Evolutionary conservation across 1,139 yeast species (phyloP).

Genomic region (Taphrina pruni): DNA sequence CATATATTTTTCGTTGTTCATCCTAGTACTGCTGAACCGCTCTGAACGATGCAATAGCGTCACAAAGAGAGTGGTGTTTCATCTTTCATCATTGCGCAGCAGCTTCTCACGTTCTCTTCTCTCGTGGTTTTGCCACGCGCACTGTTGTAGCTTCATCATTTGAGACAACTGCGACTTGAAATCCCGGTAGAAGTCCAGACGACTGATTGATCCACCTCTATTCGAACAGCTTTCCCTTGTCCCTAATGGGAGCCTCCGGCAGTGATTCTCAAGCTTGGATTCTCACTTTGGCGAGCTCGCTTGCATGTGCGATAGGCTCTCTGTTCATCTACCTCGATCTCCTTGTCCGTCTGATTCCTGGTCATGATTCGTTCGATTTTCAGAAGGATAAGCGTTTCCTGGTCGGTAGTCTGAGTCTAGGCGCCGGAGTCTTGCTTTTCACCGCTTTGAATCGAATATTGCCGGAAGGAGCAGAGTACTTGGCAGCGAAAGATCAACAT

Average conservation of each 20-base stretch:
- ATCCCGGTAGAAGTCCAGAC: background rate
- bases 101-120: too few relatives aligned
- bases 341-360: constrained; percentile 31
- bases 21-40: too few relatives aligned
- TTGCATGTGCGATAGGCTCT: constrained; percentile 67
- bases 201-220: background rate
- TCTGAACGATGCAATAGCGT: too few relatives aligned
- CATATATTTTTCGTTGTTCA: too few relatives aligned
- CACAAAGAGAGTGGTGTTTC: too few relatives aligned
- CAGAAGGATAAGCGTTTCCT: constrained; percentile 53
- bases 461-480: constrained; percentile 60
- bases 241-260: background rate
- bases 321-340: constrained; percentile 60
- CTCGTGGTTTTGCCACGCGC: too few relatives aligned
- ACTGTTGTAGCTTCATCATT: too few relatives aligned
- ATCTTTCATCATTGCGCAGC: too few relatives aligned
- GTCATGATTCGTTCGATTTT: constrained; percentile 21
- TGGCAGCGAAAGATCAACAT: constrained; percentile 49
- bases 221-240: too few relatives aligned
- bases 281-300: constrained; percentile 62
- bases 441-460: constrained; percentile 68
- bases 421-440: constrained; percentile 63
- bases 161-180: background rate
- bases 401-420: constrained; percentile 63
- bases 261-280: constrained; percentile 61